Conservation (phyloP, 768 basidiomycete genomes). For the Phaffia tasmanica region DNA sequence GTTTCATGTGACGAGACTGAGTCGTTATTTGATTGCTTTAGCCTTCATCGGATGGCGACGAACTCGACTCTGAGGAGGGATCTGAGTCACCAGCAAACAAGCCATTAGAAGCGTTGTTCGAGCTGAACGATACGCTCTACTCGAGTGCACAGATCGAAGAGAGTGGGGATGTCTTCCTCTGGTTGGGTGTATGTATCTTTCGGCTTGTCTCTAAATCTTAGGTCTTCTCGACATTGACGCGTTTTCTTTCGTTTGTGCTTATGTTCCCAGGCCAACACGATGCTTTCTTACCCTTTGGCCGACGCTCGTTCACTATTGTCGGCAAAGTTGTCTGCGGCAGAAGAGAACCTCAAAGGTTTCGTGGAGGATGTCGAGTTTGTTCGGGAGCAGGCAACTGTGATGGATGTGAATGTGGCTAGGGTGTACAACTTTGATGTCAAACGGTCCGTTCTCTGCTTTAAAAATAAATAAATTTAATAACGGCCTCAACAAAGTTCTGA, state of each 20-base stretch:
- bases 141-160: constrained; percentile 82
- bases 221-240: not conserved
- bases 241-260: not conserved
- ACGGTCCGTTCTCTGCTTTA: constrained; percentile 33
- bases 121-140: constrained; percentile 88
- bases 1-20: not conserved
- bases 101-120: constrained; percentile 72
- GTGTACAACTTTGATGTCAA: constrained; percentile 97
- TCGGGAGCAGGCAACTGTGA: constrained; percentile 86
- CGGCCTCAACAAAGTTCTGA: no score
- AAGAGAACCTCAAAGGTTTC: constrained; percentile 53
- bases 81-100: constrained; percentile 34
- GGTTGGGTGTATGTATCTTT: constrained; percentile 73
- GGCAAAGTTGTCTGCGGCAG: constrained; percentile 62
- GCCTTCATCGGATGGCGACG: constrained; percentile 38
- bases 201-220: not conserved
- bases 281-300: constrained; percentile 82
- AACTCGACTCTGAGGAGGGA: constrained; percentile 46
- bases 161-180: constrained; percentile 79
- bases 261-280: constrained; percentile 81
- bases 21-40: no score
- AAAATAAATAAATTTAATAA: no score
- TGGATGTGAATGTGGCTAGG: constrained; percentile 90
- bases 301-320: constrained; percentile 63
- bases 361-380: constrained; percentile 85